Conservation (phyloP, 75 land plant genomes). For the Sequoiadendron giganteum region DNA sequence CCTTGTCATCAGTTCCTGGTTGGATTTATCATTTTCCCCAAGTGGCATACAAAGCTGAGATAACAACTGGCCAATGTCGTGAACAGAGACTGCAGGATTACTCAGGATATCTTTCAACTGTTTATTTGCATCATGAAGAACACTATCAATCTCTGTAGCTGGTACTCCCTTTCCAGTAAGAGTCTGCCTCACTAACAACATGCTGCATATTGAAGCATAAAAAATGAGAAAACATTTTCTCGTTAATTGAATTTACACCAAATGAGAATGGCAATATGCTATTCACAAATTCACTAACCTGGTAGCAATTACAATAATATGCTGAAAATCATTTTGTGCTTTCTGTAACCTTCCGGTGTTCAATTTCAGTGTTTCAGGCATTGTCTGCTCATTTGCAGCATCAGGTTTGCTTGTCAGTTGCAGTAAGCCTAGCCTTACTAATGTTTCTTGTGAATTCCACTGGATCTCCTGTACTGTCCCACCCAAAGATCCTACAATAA, state of each 20-base stretch:
- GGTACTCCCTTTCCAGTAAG: slow-evolving; percentile 30
- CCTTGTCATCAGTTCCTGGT: slow-evolving; percentile 53
- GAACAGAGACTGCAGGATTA: slow-evolving; percentile 7
- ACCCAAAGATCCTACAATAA: neutral
- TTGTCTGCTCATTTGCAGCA: slow-evolving; percentile 44
- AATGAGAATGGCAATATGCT: neutral
- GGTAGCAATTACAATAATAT: slow-evolving; percentile 71
- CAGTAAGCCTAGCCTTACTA: slow-evolving; percentile 74
- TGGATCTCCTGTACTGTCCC: slow-evolving; percentile 35
- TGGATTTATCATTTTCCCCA: neutral
- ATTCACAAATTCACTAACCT: slow-evolving; percentile 39
- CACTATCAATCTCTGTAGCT: slow-evolving; percentile 18
- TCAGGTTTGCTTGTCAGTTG: slow-evolving; percentile 45
- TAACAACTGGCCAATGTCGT: slow-evolving; percentile 28
- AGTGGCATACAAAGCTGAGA: slow-evolving; percentile 8
- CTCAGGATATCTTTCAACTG: neutral
- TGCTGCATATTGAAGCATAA: slow-evolving; percentile 26
- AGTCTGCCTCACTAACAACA: slow-evolving; percentile 29
- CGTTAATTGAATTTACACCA: neutral
- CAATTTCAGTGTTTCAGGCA: slow-evolving; percentile 82
- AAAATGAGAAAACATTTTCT: neutral
- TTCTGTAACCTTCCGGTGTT: slow-evolving; percentile 58
- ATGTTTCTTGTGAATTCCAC: slow-evolving; percentile 53
- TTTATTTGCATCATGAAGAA: slow-evolving; percentile 19
- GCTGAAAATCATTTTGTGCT: slow-evolving; percentile 72